A percentile compares a stretch with the other conserved stretches of the same genome.
phyloP scores from a whole-genome alignment of 2,329 filamentous ascomycete genomes.

The Immersiporthe knoxdaviesiana region DNA sequence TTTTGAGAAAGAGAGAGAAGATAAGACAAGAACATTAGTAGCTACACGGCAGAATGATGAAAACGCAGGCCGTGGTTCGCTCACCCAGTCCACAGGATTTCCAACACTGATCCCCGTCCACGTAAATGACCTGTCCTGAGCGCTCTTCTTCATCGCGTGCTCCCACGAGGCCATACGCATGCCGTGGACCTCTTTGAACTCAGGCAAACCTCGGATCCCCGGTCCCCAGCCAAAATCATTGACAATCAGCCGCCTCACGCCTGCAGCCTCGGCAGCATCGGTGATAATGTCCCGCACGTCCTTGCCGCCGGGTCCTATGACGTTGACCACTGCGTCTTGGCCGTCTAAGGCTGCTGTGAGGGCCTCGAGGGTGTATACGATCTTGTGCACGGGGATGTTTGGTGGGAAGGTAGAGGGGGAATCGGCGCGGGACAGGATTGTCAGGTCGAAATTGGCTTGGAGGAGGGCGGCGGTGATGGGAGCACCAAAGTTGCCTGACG shows the following conservation, averaged over 20 bases:
- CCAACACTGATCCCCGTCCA: constrained; percentile 39
- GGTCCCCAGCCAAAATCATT: constrained; percentile 36
- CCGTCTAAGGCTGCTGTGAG: constrained; percentile 33
- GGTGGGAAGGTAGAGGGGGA: constrained; percentile 33
- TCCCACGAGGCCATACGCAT: constrained; percentile 33
- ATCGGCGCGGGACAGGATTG: constrained; percentile 39
- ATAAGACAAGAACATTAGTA: neutral
- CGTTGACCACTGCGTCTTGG: constrained; percentile 37
- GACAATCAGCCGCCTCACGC: constrained; percentile 38
- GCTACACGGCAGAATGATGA: no score
- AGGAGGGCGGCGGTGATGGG: constrained; percentile 28
- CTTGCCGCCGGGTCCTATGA: constrained; percentile 33
- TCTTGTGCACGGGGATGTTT: constrained; percentile 30
- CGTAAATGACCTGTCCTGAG: constrained; percentile 33
- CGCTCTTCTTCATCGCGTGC: constrained; percentile 31
- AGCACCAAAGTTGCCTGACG: constrained; percentile 42
- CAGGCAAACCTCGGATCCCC: constrained; percentile 32
- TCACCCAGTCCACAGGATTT: constrained; percentile 41
- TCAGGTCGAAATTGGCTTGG: constrained; percentile 40
- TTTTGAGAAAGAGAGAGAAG: neutral
- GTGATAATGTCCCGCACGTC: constrained; percentile 33
- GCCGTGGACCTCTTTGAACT: constrained; percentile 33
- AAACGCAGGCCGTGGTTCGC: no score
- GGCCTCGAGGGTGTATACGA: constrained; percentile 27
- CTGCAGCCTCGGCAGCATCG: constrained; percentile 37